Conservation (phyloP, 129 eudicot species). For the Centaurea solstitialis region DNA sequence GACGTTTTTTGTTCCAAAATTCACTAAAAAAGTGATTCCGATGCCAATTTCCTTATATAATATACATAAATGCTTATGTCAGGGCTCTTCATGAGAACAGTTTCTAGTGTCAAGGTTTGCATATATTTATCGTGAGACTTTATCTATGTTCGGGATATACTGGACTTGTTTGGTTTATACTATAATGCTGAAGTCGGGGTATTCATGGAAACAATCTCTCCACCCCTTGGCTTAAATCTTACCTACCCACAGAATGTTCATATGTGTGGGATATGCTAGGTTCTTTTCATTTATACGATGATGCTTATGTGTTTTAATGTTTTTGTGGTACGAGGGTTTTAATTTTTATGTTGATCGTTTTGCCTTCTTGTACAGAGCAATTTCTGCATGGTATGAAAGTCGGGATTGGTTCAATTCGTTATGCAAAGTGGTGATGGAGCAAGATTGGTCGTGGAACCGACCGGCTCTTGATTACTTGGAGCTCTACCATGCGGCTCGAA, state of each 20-base stretch:
- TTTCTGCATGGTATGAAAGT: constrained; percentile 86
- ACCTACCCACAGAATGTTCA: neutral
- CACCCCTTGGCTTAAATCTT: neutral
- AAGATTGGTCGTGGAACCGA: constrained; percentile 99
- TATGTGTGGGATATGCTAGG: neutral
- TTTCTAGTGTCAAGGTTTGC: no score
- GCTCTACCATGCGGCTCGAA: constrained; percentile 93
- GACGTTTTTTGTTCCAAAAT: neutral
- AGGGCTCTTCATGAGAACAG: no score
- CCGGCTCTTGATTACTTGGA: constrained; percentile 98
- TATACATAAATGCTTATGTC: no score
- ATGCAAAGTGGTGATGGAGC: constrained; percentile 96
- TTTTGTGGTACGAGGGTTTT: neutral
- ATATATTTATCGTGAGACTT: no score
- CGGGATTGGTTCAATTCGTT: constrained; percentile 86
- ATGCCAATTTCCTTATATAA: neutral
- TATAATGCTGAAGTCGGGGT: neutral
- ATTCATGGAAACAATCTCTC: neutral
- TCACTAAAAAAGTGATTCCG: neutral
- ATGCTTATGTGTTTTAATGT: neutral
- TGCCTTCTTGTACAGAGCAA: constrained; percentile 52
- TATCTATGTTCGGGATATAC: no score
- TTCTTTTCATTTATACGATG: neutral
- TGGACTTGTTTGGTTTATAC: no score
- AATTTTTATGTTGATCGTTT: neutral